Evolutionary conservation across 2,329 filamentous ascomycete species (phyloP), one percentile per base, ranked within the genome.

Genomic region (Cryphonectria naterciae): DNA sequence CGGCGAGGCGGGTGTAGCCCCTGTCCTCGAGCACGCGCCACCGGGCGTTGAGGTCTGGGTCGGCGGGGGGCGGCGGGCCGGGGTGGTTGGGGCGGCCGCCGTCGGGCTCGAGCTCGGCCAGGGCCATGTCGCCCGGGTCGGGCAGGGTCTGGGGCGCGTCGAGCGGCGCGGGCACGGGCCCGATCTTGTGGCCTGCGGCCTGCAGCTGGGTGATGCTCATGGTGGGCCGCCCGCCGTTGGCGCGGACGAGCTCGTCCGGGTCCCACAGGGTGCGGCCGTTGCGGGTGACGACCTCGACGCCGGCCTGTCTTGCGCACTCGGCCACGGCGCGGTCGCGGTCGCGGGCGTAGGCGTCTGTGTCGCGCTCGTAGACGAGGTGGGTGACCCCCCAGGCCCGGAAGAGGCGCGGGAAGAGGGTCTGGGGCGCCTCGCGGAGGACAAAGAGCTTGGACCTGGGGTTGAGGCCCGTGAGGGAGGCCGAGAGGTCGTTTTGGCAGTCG

Each of bases 321-420:
- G 85, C 80, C 15, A 95, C 85, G 25, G 82, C 80, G 1, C 83
- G 83, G 78, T 95, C 92, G 65, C 92, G 81, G 56, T 89, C 85
- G 22, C 87, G 84, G 5, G 84, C 91, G 80, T 94, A 94, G 0
- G 90, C 84, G 81, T 95, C 92, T 0, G 91, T 93, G 75, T 94
- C 92, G 76, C 91, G 92, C 78, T 95, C 92, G 75, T 94, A 94
- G 0, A 94, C 92, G 6, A 94, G 80, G 79, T 94, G 92, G 0
- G 91, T 92, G 37, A 93, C 88, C 1, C 87, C 86, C 92, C 92
- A 95, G 25, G 87, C 86, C 75, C 89, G 88, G 84, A 93, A 92
- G 1, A 94, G 81, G 79, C 93, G 93, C 1, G 90, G 89, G 3
- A 94, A 84, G 1, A 94, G 79, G 0, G 89, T 93, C 76, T 92